Percentiles rank a stretch among this genome's conserved stretches.
phyloP scores from a whole-genome alignment of 331 rosid species.

The Spiraea crenata region DNA sequence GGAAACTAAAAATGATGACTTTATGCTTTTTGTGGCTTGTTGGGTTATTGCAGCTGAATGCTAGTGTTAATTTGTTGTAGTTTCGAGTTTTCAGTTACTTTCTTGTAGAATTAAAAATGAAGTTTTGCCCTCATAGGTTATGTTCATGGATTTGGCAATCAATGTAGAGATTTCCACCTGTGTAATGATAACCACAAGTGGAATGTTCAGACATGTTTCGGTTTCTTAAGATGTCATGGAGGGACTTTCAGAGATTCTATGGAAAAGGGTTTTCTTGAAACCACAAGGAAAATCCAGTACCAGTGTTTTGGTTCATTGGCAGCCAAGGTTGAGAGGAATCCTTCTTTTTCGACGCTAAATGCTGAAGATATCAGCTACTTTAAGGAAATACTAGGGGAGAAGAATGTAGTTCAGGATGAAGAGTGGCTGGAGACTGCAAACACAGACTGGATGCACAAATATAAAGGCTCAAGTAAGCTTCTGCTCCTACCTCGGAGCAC shows the following conservation, averaged over 20 bases:
- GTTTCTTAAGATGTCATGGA: slow-evolving; percentile 14
- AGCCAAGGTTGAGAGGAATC: slow-evolving; percentile 47
- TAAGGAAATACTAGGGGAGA: slow-evolving; percentile 62
- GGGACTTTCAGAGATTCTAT: slow-evolving; percentile 11
- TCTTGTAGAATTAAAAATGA: background rate
- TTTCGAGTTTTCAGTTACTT: background rate
- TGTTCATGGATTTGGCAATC: slow-evolving; percentile 6
- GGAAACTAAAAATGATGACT: too few species aligned
- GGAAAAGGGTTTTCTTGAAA: slow-evolving; percentile 28
- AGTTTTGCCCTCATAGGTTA: background rate
- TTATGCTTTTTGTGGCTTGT: background rate
- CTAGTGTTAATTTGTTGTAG: background rate
- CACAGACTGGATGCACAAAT: slow-evolving; percentile 89
- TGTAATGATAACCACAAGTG: slow-evolving; percentile 6
- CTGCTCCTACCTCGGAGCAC: slow-evolving; percentile 71
- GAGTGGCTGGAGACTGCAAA: slow-evolving; percentile 67
- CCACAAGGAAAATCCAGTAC: slow-evolving; percentile 24
- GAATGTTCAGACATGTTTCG: slow-evolving; percentile 17
- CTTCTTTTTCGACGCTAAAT: slow-evolving; percentile 54
- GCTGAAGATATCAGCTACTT: slow-evolving; percentile 67
- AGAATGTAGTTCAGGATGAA: slow-evolving; percentile 77
- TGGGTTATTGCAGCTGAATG: slow-evolving; percentile 1
- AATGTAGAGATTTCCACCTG: slow-evolving; percentile 9
- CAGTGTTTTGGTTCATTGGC: slow-evolving; percentile 46
- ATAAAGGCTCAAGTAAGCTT: slow-evolving; percentile 77